Conservation (phyloP, 1,139 yeast species). For the Candida pseudoviswanathii region DNA sequence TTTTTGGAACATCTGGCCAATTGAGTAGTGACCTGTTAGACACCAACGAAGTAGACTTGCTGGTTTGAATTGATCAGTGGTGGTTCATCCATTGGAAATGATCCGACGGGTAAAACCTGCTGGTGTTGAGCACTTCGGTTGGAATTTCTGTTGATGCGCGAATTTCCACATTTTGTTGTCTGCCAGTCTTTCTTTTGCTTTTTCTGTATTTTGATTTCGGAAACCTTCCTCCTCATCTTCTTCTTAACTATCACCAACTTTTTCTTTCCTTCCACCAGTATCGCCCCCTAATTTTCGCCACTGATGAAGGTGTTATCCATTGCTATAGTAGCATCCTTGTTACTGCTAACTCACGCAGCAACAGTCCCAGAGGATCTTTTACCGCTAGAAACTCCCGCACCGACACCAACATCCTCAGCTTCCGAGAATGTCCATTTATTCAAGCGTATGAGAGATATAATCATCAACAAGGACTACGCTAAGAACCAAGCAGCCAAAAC, state of each 20-base stretch:
- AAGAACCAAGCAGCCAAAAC: slow-evolving; percentile 24
- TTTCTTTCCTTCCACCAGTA: not conserved
- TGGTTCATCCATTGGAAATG: too few relatives aligned
- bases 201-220: slow-evolving; percentile 1
- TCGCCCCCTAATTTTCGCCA: too few relatives aligned
- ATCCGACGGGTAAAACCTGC: not conserved
- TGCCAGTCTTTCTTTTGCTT: not conserved
- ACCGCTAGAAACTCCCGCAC: slow-evolving; percentile 15
- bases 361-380: slow-evolving; percentile 13
- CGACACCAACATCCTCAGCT: slow-evolving; percentile 11
- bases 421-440: slow-evolving; percentile 16
- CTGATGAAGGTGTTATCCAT: slow-evolving; percentile 14
- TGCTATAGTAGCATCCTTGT: slow-evolving; percentile 12
- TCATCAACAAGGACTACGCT: slow-evolving; percentile 44
- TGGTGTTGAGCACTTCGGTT: not conserved
- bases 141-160: not conserved
- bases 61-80: too few relatives aligned
- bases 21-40: too few relatives aligned
- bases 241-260: not conserved
- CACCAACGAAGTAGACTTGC: too few relatives aligned
- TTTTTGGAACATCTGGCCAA: too few relatives aligned
- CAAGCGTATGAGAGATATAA: slow-evolving; percentile 39
- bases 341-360: slow-evolving; percentile 11
- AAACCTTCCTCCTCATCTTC: not conserved
- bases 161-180: not conserved